Percentiles rank a stretch among this genome's conserved stretches.
These are phyloP conservation scores for Tylopilus intermedius DNA, from an alignment of 768 basidiomycete species.

Conservation along the genomic window DNA sequence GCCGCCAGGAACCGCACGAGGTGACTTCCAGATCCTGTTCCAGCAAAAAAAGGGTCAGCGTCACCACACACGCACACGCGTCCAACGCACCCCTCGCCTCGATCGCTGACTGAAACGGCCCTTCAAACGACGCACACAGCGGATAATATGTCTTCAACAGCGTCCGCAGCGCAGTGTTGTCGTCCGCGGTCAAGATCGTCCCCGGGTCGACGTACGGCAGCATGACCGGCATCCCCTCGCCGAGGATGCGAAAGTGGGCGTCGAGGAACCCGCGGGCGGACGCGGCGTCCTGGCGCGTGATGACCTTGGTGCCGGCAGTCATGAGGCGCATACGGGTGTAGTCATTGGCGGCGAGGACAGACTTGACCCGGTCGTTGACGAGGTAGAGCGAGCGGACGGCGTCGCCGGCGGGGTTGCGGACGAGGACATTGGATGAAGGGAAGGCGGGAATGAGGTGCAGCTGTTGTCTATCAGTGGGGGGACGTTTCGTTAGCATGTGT, in stretches of 20 bases:
- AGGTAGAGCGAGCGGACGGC: constrained; percentile 81
- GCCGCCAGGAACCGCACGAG: constrained; percentile 65
- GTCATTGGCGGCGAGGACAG: constrained; percentile 73
- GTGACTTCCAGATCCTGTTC: constrained; percentile 61
- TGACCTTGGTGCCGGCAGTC: constrained; percentile 90
- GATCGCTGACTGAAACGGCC: constrained; percentile 52
- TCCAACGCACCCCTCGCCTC: constrained; percentile 45
- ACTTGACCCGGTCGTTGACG: constrained; percentile 77
- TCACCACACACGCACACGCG: constrained; percentile 20
- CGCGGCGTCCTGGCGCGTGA: constrained; percentile 75
- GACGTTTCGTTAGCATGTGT: neutral
- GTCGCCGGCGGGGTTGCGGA: constrained; percentile 75
- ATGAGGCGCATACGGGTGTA: constrained; percentile 82
- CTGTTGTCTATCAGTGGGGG: constrained; percentile 53
- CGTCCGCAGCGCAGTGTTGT: constrained; percentile 53
- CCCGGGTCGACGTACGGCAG: constrained; percentile 72
- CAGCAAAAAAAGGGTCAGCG: no score
- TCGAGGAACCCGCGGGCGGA: constrained; percentile 46
- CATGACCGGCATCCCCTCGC: constrained; percentile 80
- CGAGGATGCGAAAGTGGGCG: constrained; percentile 66
- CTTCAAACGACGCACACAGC: constrained; percentile 55
- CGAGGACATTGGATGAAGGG: constrained; percentile 73
- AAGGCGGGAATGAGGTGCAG: constrained; percentile 68
- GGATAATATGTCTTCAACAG: constrained; percentile 81
- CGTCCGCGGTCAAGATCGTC: constrained; percentile 57